Percentiles rank a stretch among this genome's conserved stretches.
Conservation (phyloP, 768 basidiomycete genomes). For the Trametes villosa region DNA sequence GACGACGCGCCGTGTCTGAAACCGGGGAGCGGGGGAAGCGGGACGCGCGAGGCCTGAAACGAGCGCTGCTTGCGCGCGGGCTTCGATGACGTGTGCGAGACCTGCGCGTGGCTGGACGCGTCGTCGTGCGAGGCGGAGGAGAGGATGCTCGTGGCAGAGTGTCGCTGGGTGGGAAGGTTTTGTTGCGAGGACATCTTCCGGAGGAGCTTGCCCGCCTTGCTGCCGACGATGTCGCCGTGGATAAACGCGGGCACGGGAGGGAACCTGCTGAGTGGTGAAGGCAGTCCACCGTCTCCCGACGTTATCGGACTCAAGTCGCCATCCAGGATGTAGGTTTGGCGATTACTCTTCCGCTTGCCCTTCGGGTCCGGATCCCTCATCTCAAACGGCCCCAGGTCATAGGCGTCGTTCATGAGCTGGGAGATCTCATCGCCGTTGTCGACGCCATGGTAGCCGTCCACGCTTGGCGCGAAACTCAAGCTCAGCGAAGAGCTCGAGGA, state of each 20-base stretch:
- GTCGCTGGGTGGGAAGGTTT: constrained; percentile 41
- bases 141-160: constrained; percentile 36
- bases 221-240: constrained; percentile 11
- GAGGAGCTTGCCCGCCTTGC: constrained; percentile 20
- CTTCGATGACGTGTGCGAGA: constrained; percentile 13
- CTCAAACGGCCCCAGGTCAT: constrained; percentile 20
- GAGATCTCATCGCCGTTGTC: constrained; percentile 24
- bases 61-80: constrained; percentile 57
- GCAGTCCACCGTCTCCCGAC: neutral
- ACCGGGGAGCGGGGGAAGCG: constrained; percentile 53
- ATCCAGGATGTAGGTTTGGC: constrained; percentile 17
- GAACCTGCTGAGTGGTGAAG: constrained; percentile 22
- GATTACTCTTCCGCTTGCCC: constrained; percentile 13
- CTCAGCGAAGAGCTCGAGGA: constrained; percentile 32
- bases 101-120: constrained; percentile 3
- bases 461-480: constrained; percentile 31
- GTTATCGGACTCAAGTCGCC: constrained; percentile 20
- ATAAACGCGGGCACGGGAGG: constrained; percentile 19
- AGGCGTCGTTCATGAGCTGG: constrained; percentile 27
- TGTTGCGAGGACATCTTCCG: constrained; percentile 50
- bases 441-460: constrained; percentile 25
- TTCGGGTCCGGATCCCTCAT: constrained; percentile 4
- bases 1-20: constrained; percentile 33
- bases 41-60: constrained; percentile 62
- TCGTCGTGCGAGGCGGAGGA: constrained; percentile 33